Evolutionary conservation across 345 rosid species (phyloP).

Genomic region (Citrus cavaleriei): DNA sequence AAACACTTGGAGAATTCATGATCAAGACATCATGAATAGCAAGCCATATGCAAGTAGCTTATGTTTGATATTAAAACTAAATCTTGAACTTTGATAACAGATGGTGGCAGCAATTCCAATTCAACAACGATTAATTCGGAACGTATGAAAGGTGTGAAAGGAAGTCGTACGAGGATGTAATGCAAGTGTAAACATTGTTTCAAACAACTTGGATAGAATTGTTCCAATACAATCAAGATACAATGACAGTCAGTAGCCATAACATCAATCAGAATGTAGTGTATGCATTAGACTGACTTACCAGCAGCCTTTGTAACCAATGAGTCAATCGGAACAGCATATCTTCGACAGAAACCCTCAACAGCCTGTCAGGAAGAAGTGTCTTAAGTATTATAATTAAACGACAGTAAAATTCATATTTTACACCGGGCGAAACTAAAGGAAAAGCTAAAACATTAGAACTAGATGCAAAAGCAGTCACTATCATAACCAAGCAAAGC

Average conservation of each 20-base stretch:
- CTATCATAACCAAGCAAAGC: neutral
- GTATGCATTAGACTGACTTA: conserved; percentile 34
- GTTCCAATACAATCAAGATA: neutral
- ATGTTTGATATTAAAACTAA: neutral
- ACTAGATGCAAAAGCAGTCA: conserved; percentile 1
- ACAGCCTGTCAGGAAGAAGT: conserved; percentile 64
- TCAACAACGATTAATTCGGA: neutral
- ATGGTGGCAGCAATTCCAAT: neutral
- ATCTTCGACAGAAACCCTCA: conserved; percentile 89
- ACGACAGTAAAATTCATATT: neutral
- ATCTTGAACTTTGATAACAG: neutral
- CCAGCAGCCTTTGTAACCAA: conserved; percentile 68
- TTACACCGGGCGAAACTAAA: neutral
- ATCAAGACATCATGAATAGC: neutral
- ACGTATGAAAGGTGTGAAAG: neutral
- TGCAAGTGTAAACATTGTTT: neutral
- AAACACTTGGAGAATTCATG: neutral
- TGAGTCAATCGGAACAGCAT: conserved; percentile 55
- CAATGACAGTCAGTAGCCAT: neutral
- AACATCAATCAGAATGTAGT: neutral
- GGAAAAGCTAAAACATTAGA: neutral
- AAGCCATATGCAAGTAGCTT: neutral
- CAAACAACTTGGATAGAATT: neutral
- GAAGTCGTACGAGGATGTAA: neutral
- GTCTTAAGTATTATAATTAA: conserved; percentile 5